Base-by-base conservation (phyloP, 495 filamentous ascomycete genomes). In the Penicillium soppii region DNA sequence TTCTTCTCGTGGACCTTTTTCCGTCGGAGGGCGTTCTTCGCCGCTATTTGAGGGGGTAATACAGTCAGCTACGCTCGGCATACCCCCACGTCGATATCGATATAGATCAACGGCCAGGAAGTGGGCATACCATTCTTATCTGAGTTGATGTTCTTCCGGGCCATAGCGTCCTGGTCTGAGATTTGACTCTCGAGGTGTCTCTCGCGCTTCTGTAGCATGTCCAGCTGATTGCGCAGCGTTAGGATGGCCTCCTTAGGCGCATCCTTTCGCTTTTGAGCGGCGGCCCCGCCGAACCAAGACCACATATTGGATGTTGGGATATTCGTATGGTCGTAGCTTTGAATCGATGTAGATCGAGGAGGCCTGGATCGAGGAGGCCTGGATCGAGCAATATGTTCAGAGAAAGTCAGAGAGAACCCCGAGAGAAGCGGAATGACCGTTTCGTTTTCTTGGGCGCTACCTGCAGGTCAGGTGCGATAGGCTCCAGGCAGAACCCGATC, bases 161-260 rank as follows among this genome's bases (percentile, higher is more conserved):
- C 95, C 53, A 92, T 79, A 30, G 82, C 78, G 66, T 97, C 94
- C 67, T 99, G 94, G 70, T 97, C 91, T 13, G 85, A 84, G 74
- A 97, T 95, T 75, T 94, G 91, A 54, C 80, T 85, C 68, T 92
- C 88, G 37, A 97, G 74, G 65, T 97, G 90, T 65, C 81, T 86
- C 75, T 99, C 91, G 37, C 95, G 80, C 81, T 99, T 99, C 72
- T 95, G 90, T 56, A 99, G 80, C 92, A 97, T 96, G 55, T 96
- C 91, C 21, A 97, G 79, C 79, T 96, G 92, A 59, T 84, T 77
- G 50, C 94, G 86, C 58, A 99, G 76, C 54, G 80, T 79, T 36
- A 99, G 80, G 56, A 99, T 99, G 52, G 95, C 94, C 77, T 96
- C 91, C 82, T 99, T 99, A 35, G 94, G 89, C 54, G 85, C 87